Conservation (phyloP, 1,139 yeast genomes). For the Yamadazyma diospyri region DNA sequence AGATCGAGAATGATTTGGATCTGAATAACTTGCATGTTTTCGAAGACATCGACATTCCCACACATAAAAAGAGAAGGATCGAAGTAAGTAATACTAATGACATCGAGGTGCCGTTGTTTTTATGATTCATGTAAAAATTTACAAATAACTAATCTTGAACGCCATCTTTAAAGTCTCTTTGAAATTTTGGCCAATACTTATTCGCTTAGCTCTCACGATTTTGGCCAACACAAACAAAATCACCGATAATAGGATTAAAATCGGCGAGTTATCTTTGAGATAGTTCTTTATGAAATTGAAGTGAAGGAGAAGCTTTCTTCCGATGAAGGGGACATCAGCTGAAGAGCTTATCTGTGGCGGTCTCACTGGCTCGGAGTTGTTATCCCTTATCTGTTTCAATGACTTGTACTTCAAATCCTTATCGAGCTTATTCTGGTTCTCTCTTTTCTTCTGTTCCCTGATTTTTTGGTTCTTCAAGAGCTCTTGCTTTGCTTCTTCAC, state of each 20-base stretch:
- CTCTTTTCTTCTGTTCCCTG: slow-evolving; percentile 21
- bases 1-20: slow-evolving; percentile 19
- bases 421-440: slow-evolving; percentile 22
- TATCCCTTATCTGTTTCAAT: slow-evolving; percentile 25
- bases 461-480: slow-evolving; percentile 20
- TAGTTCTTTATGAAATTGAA: slow-evolving; percentile 16
- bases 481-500: slow-evolving; percentile 18
- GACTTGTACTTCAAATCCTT: slow-evolving; percentile 34
- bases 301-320: slow-evolving; percentile 12
- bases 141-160: slow-evolving; percentile 40
- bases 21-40: slow-evolving; percentile 9
- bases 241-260: slow-evolving; percentile 22
- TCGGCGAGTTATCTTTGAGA: slow-evolving; percentile 28
- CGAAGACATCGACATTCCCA: slow-evolving; percentile 7
- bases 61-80: slow-evolving; percentile 10
- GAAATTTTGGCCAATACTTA: slow-evolving; percentile 29
- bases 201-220: slow-evolving; percentile 22
- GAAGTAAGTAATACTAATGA: slow-evolving; percentile 4
- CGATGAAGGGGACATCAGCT: slow-evolving; percentile 10
- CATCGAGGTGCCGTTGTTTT: slow-evolving; percentile 15
- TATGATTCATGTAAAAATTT: slow-evolving; percentile 9
- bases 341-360: not conserved
- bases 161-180: slow-evolving; percentile 44
- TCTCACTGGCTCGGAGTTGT: slow-evolving; percentile 1
- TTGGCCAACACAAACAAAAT: slow-evolving; percentile 20